Evolutionary conservation across 2,329 filamentous ascomycete species (phyloP).

Genomic region (Fusarium ramigenum): DNA sequence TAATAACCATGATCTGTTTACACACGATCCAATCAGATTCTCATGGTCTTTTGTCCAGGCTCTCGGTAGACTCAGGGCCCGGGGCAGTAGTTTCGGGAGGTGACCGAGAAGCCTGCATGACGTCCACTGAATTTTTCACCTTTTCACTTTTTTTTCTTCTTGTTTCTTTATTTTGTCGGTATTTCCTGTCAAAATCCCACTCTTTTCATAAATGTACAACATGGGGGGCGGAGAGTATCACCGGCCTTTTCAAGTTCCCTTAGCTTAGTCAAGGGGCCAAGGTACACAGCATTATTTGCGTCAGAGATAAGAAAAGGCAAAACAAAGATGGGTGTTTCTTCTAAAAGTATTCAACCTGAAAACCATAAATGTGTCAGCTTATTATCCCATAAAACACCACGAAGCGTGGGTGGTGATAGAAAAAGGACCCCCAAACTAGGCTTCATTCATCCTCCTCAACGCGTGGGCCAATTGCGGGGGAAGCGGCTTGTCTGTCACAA

Average conservation of each 20-base stretch:
- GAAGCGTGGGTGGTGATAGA: conserved; percentile 10
- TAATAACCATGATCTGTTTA: conserved; percentile 11
- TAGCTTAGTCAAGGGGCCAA: background rate
- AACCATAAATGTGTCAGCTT: conserved; percentile 7
- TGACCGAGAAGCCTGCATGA: conserved; percentile 33
- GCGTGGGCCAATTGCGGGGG: conserved; percentile 16
- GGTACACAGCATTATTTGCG: background rate
- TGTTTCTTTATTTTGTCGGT: conserved; percentile 2
- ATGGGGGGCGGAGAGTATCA: background rate
- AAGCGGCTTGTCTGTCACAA: conserved; percentile 5
- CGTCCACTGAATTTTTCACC: background rate
- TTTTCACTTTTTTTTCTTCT: background rate
- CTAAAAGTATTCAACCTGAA: background rate
- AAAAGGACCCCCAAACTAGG: background rate
- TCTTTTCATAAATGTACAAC: background rate
- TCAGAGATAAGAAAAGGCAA: background rate
- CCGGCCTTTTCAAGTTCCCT: background rate
- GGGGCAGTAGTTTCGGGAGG: conserved; percentile 34
- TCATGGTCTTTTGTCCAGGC: background rate
- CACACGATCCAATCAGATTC: conserved; percentile 10
- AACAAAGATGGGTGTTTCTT: background rate
- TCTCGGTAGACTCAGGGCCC: background rate
- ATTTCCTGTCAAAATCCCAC: background rate
- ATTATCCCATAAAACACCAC: conserved; percentile 12
- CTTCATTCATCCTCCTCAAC: background rate